Evolutionary conservation across 352 stramenopile genomes (phyloP).

Genomic region (Blastocystis sp.): DNA sequence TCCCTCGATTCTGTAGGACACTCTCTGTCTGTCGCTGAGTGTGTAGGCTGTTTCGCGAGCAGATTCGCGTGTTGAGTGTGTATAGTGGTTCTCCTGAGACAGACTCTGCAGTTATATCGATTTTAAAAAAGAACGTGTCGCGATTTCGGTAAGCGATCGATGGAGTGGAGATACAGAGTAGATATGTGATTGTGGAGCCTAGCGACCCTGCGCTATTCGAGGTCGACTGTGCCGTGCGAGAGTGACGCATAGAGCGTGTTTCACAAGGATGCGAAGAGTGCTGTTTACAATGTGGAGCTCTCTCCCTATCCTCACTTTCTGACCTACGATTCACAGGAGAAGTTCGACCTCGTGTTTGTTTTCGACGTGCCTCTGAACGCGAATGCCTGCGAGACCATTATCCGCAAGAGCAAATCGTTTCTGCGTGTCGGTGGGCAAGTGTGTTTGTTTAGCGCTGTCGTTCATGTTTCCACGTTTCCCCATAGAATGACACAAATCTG

Average conservation of each 20-base stretch:
- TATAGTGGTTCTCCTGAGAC: not conserved
- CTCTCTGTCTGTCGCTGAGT: not conserved
- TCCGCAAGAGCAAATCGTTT: conserved; percentile 44
- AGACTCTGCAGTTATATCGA: conserved; percentile 7
- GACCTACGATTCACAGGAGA: conserved; percentile 43
- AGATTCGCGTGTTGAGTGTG: conserved; percentile 59
- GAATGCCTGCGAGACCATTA: not conserved
- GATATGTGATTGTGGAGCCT: conserved; percentile 55
- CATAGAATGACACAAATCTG: conserved; percentile 27
- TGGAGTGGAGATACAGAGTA: not conserved
- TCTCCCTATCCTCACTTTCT: conserved; percentile 61
- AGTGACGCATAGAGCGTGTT: not conserved
- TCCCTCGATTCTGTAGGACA: conserved; percentile 13
- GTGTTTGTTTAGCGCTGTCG: not conserved
- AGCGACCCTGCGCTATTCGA: conserved; percentile 1
- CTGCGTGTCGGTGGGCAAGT: conserved; percentile 31
- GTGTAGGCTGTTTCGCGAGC: conserved; percentile 17
- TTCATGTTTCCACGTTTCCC: not conserved
- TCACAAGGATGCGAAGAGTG: not conserved
- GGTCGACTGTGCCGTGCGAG: not conserved
- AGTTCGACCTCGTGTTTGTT: conserved; percentile 54
- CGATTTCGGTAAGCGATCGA: conserved; percentile 31
- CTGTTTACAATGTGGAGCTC: conserved; percentile 13
- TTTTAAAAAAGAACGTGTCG: conserved; percentile 5
- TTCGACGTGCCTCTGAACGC: conserved; percentile 40